Conservation (phyloP, 1,139 yeast genomes). For the Saccharomycopsis hybrid region DNA sequence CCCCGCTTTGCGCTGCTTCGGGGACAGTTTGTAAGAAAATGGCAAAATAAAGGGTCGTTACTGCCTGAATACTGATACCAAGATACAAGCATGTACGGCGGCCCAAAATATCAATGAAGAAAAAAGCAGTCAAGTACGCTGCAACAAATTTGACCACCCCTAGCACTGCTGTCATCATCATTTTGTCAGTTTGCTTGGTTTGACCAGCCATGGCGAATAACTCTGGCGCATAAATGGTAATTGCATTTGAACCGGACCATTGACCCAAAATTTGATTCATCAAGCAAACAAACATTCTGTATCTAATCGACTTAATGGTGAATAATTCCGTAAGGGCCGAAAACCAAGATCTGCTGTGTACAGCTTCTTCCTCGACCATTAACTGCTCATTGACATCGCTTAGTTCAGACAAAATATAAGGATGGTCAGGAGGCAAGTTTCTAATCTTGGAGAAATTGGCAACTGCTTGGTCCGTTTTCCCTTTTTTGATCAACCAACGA, state of each 20-base stretch:
- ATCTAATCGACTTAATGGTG: constrained; percentile 37
- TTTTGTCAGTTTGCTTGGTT: constrained; percentile 34
- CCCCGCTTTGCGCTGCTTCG: constrained; percentile 33
- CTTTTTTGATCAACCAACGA: constrained; percentile 27
- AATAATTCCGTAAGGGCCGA: constrained; percentile 33
- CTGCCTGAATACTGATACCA: constrained; percentile 34
- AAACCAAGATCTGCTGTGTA: constrained; percentile 25
- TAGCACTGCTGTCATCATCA: constrained; percentile 50
- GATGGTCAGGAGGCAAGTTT: constrained; percentile 42
- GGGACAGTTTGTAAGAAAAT: constrained; percentile 44
- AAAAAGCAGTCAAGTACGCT: constrained; percentile 39
- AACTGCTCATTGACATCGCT: constrained; percentile 49
- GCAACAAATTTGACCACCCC: constrained; percentile 44
- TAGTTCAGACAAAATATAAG: constrained; percentile 46
- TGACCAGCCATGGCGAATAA: constrained; percentile 47
- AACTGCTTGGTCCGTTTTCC: constrained; percentile 31
- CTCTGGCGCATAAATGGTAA: constrained; percentile 50
- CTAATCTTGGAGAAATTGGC: constrained; percentile 34
- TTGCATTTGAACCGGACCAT: constrained; percentile 58
- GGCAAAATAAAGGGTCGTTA: constrained; percentile 34
- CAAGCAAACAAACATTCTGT: constrained; percentile 39
- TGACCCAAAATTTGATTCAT: constrained; percentile 44
- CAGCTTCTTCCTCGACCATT: constrained; percentile 33
- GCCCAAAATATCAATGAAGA: constrained; percentile 41
- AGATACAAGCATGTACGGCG: constrained; percentile 39